Conservation (phyloP, 495 filamentous ascomycete genomes). For the Opeltia flavorubescens region DNA sequence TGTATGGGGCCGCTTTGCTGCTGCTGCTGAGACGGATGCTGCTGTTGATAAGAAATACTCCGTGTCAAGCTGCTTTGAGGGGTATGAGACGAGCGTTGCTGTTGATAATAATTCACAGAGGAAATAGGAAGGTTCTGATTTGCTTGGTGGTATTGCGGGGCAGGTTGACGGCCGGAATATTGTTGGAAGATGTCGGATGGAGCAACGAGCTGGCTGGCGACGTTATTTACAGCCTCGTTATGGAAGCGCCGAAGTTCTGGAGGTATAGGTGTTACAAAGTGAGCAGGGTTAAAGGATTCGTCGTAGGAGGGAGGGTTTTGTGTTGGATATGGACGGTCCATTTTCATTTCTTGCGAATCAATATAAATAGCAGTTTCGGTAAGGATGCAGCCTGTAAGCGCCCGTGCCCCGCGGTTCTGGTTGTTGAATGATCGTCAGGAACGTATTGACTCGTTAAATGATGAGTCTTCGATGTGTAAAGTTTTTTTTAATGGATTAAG, state of each 20-base stretch:
- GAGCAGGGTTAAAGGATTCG: too few species aligned
- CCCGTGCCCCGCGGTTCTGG: not conserved
- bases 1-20: not conserved
- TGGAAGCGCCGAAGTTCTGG: not conserved
- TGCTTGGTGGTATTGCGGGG: not conserved
- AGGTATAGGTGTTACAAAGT: not conserved
- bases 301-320: not conserved
- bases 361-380: not conserved
- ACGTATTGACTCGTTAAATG: not conserved
- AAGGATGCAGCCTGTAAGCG: slow-evolving; percentile 2
- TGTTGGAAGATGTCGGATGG: not conserved
- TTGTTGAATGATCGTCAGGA: not conserved
- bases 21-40: not conserved
- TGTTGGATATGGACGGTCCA: not conserved
- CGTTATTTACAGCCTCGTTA: not conserved
- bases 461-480: too few species aligned
- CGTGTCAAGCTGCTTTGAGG: too few species aligned
- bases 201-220: slow-evolving; percentile 1
- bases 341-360: not conserved
- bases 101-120: too few species aligned
- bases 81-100: not conserved
- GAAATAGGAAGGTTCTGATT: not conserved
- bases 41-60: not conserved
- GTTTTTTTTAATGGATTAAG: too few species aligned
- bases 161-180: not conserved